Conservation (phyloP, 768 basidiomycete genomes). For the Favolaschia claudopus region DNA sequence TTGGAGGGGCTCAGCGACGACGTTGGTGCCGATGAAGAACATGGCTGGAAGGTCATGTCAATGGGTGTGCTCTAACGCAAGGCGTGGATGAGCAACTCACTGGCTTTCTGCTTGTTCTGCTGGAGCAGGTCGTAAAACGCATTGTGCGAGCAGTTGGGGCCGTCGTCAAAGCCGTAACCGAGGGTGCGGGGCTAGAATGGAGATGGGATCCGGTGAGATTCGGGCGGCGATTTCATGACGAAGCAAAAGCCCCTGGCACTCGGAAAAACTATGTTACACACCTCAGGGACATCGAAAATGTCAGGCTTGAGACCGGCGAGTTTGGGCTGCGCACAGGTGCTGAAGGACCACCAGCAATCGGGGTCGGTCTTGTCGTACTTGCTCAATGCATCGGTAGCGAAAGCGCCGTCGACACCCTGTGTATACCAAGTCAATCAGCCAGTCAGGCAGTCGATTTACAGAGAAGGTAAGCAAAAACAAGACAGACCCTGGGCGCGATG, state of each 20-base stretch:
- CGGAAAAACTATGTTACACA: constrained; percentile 19
- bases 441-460: constrained; percentile 29
- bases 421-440: no score
- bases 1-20: constrained; percentile 63
- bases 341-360: constrained; percentile 62
- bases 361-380: constrained; percentile 47
- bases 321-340: constrained; percentile 58
- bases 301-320: constrained; percentile 51
- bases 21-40: constrained; percentile 70
- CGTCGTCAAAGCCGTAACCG: constrained; percentile 71
- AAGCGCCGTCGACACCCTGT: constrained; percentile 14
- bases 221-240: not conserved
- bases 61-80: not conserved
- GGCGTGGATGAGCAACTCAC: constrained; percentile 40
- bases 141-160: constrained; percentile 72
- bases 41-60: constrained; percentile 52
- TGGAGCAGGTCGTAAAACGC: constrained; percentile 64
- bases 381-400: constrained; percentile 46
- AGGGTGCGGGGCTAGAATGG: constrained; percentile 56
- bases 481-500: constrained; percentile 49
- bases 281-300: constrained; percentile 56
- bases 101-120: constrained; percentile 65
- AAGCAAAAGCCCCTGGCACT: no score
- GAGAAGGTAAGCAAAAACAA: constrained; percentile 25
- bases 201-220: not conserved